Evolutionary conservation across 2,329 filamentous ascomycete species (phyloP).

Genomic region (Aspergillus sp.): DNA sequence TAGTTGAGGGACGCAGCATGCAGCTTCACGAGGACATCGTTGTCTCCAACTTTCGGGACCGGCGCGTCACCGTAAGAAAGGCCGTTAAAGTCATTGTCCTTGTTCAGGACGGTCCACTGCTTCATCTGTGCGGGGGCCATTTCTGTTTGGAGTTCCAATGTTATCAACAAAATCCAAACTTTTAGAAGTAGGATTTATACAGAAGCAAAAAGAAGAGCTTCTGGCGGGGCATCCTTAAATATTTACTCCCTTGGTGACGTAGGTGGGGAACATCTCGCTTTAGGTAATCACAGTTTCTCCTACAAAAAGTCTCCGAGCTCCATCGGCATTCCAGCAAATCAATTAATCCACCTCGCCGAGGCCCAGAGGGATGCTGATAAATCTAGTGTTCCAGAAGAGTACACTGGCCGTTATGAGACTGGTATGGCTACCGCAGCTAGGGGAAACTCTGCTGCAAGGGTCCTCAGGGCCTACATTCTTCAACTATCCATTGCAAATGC

Average conservation of each 20-base stretch:
- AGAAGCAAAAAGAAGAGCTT: neutral
- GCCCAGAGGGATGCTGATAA: no score
- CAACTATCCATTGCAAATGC: no score
- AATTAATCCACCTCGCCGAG: no score
- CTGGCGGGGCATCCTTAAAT: neutral
- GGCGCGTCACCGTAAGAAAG: slow-evolving; percentile 54
- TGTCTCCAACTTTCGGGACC: slow-evolving; percentile 63
- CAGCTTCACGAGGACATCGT: slow-evolving; percentile 68
- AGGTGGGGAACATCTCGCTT: neutral
- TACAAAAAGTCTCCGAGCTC: neutral
- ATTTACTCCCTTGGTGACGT: neutral
- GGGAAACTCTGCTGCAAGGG: no score
- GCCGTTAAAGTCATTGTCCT: slow-evolving; percentile 56
- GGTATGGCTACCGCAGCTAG: no score
- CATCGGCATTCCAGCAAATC: neutral
- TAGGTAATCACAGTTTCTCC: neutral
- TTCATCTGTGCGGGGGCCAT: slow-evolving; percentile 45
- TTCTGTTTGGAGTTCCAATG: neutral
- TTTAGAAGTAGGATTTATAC: neutral
- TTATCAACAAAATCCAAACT: neutral
- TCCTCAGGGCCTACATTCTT: no score
- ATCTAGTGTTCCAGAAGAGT: no score
- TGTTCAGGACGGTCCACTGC: slow-evolving; percentile 54
- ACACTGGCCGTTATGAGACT: no score
- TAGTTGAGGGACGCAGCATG: slow-evolving; percentile 51